Conservation (phyloP, 2,329 filamentous ascomycete genomes). For the Alternaria solani region DNA sequence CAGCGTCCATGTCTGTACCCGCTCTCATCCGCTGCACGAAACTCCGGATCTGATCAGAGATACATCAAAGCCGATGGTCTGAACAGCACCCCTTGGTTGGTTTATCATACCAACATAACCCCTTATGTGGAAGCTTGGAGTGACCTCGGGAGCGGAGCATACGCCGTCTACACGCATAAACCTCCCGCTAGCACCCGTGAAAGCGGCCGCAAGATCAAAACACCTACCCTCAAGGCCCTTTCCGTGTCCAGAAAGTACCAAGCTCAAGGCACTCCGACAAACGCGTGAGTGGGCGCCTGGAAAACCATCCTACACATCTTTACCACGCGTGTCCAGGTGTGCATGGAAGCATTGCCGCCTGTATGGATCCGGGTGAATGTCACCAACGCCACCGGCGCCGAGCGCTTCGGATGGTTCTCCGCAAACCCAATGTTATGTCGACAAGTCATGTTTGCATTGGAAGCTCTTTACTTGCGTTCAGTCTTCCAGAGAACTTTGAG, state of each 20-base stretch:
- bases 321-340: slow-evolving; percentile 5
- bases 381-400: slow-evolving; percentile 6
- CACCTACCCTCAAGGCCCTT: neutral
- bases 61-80: neutral
- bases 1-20: neutral
- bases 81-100: neutral
- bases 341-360: neutral
- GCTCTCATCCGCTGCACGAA: neutral
- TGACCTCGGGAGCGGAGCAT: neutral
- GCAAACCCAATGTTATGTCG: neutral
- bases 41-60: neutral
- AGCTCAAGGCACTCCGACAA: neutral
- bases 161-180: slow-evolving; percentile 2
- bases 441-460: neutral
- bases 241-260: neutral
- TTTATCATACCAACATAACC: neutral
- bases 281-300: neutral
- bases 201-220: neutral
- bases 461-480: neutral
- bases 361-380: slow-evolving; percentile 36
- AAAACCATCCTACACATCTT: neutral
- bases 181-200: neutral
- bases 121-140: neutral
- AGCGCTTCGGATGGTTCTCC: neutral
- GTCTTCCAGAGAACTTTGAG: neutral